Base-by-base conservation (phyloP, 2,329 filamentous ascomycete genomes). In the Ophiosphaerella narmari region DNA sequence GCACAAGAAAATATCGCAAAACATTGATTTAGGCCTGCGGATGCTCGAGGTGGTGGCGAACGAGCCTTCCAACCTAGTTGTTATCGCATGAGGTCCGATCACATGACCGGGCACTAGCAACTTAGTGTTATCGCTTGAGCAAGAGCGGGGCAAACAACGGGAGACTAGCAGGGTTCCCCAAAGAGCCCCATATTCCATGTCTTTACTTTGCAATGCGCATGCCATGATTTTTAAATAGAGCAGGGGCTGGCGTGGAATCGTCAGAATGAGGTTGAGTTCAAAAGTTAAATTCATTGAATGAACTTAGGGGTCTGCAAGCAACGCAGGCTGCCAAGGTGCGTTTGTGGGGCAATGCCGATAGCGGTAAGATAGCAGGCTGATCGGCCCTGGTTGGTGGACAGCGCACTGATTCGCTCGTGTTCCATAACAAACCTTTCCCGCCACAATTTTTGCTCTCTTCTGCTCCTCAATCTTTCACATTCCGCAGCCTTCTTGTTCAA, bases 311-410 rank as follows among this genome's bases (percentile, higher is more conserved):
- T 29, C 5, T 21, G 29, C 38, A 43, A 37, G 23, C 36, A 49
- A 48, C 26, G 21, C 16, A n/a, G 31, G n/a, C 29, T 34, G 49
- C 52, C 50, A 50, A 54, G 53, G 39, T 41, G 39, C 43, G 35
- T 26, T 39, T n/a, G 34, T 16, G 45, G 40, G 45, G 38, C 45
- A 41, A 35, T 36, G 14, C 35, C 34, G 32, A 39, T 26, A 32
- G 31, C 44, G 47, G 46, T n/a, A 39, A 48, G 47, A 8, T 48
- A 24, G 39, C 32, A 46, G 50, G 48, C 55, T 52, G 57, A 60
- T 53, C 54, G 23, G 40, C 18, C 37, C 50, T 34, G 53, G 47
- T 42, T 43, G 14, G 13, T 31, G 43, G 29, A 31, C n/a, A 23
- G 32, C 39, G 24, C 41, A 23, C 33, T 38, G 50, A 50, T 46